Base-by-base conservation (phyloP, 805 yeast genomes). In the Kockiozyma suomiensis region DNA sequence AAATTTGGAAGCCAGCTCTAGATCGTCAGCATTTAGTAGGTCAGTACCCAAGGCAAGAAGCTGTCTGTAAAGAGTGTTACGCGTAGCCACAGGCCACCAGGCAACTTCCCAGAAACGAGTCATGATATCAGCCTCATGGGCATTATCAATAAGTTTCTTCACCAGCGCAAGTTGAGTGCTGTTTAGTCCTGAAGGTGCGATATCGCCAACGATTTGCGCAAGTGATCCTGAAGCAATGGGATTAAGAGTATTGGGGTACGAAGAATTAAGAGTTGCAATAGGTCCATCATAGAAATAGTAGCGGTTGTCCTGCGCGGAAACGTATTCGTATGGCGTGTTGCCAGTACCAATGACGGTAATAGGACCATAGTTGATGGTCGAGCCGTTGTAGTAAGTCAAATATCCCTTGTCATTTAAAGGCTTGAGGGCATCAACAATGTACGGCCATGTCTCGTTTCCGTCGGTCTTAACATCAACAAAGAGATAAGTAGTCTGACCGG, bases 31-130 rank as follows among this genome's bases (percentile, higher is more conserved):
- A 68, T 86, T 87, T 42, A 87, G 69, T 58, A 82, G 76, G 68
- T 86, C 90, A 19, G 82, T 77, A 1, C 84, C 85, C 13, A 76
- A 60, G 17, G 72, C 74, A 46, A 78, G 69, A 15, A 84, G 73
- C 57, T 81, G 82, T 53, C 72, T 66, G 83, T 87, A 82, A 41
- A 85, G 78, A 2, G 69, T 69, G 48, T 80, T 70, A 59, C 82
- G 77, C 30, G 75, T 70, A 13, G 67, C 61, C 1, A 71, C 70
- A 3, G 92, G 91, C 90, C 90, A 86, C 53, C 76, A 76, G 0
- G 89, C 85, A 7, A 84, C 84, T 19, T 85, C 91, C 92, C 92
- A 87, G 32, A 86, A 75, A 57, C 93, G 75, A 0, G 89, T 81
- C 64, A 79, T 77, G 42, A 86, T 67, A 12, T 83, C 82, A 50